A percentile compares a stretch with the other conserved stretches of the same genome.
Evolutionary conservation across 352 stramenopile genomes (phyloP).

Genomic region (Pythium biforme): DNA sequence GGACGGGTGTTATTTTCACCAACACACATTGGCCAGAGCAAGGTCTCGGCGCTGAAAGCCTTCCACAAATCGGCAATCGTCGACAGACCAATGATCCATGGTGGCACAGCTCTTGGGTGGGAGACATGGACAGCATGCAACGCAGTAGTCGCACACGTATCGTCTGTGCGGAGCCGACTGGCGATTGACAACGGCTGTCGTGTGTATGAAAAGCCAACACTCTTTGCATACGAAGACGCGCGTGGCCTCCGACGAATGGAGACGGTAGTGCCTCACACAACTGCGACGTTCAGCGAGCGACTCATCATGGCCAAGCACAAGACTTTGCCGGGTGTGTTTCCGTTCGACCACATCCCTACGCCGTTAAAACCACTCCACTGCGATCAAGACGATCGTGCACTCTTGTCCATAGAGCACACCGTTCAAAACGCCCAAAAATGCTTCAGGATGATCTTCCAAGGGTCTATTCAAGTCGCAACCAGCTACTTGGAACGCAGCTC

Average conservation of each 20-base stretch:
- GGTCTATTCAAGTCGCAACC: neutral
- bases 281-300: conserved; percentile 16
- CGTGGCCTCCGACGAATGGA: neutral
- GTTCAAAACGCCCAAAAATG: neutral
- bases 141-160: neutral
- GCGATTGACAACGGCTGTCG: conserved; percentile 9
- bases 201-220: conserved; percentile 13
- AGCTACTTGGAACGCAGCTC: neutral
- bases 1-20: conserved; percentile 3
- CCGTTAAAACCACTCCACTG: neutral
- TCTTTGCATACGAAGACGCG: conserved; percentile 10
- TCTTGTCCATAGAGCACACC: neutral
- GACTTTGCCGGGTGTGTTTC: neutral
- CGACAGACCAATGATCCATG: neutral
- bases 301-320: neutral
- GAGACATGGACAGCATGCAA: neutral
- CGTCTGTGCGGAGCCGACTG: neutral
- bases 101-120: neutral
- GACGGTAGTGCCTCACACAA: conserved; percentile 13
- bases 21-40: neutral
- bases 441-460: conserved; percentile 22
- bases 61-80: neutral
- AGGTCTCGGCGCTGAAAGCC: neutral
- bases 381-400: neutral
- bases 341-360: conserved; percentile 23